Evolutionary conservation across 352 stramenopile genomes (phyloP), one percentile per base, ranked within the genome.

Genomic region (Globisporangium barbulae): DNA sequence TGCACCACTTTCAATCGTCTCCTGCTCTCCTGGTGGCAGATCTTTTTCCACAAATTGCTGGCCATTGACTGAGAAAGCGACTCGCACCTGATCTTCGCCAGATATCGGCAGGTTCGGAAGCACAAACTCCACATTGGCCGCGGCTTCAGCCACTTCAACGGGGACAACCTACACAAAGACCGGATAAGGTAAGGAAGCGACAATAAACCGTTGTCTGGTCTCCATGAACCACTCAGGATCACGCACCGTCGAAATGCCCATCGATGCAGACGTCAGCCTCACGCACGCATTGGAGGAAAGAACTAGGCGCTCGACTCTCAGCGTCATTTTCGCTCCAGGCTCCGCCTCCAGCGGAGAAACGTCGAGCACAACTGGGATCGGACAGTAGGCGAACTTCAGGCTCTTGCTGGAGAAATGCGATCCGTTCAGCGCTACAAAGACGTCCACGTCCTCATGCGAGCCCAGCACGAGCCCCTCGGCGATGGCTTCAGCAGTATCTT

Each of bases 351-450:
- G 17, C 3, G 71, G 68, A 10, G 65, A 28, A 19, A 76, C 58
- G 15, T 73, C 65, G 4, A 69, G 28, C 31, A 72, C 30, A 8
- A 59, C 19, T 10, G 73, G 73, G 0, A 37, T 25, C 0, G 49
- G 21, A n/a, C 53, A 75, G 56, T 76, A 83, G 25, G 48, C 55
- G 28, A 80, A 69, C 17, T 64, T 54, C 13, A 79, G 44, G 39
- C 64, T 65, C n/a, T 68, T 65, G 12, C 85, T 66, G 6, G 74
- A 64, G 41, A 83, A 89, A 60, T 83, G 68, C 5, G 69, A 31
- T 0, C 79, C 79, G 30, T 90, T 74, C 13, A 90, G 56, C 3
- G 81, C 67, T n/a, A 88, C 72, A 45, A 81, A 75, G 37, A 90
- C 55, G 2, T 76, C 64, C 1, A 83, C 74, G 64, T 87, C 75